Evolutionary conservation across 176 grass and related monocot species (phyloP), one percentile per base, ranked within the genome.

Genomic region (Rhipidocladum racemiflorum): DNA sequence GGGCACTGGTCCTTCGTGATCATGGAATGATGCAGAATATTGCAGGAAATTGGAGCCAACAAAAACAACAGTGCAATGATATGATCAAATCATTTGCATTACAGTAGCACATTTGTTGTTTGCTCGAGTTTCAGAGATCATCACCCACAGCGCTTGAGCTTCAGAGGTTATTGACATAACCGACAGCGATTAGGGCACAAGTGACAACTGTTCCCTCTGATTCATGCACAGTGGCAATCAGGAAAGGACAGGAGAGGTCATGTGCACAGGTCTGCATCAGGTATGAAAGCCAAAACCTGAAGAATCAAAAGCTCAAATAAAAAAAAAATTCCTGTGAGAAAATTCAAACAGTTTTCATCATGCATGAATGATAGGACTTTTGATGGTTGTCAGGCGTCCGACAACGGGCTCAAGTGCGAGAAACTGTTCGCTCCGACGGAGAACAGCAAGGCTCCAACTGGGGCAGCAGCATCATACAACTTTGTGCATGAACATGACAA

Each of bases 11-110:
- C 78, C 50, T 74, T 68, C 21, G 28, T 4, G 60, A 59, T 64
- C 35, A 74, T 45, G 77, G 70, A 81, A 82, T 68, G 72, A 70
- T 70, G 42, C 78, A 82, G 70, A 87, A 76, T 87, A 78, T 87
- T 61, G 49, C 61, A 81, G 38, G 5, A 27, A 81, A 48, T 34
- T 81, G 62, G 24, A 69, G 79, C 70, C 48, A 87, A 30, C 48
- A 81, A 87, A 74, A 87, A 29, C 15, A 59, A 87, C 70, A 81
- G 51, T 61, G 34, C 63, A 65, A 80, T 38, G 46, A 8, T 60
- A 86, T 20, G 36, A 68, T 68, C 43, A 55, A 65, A 72, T n/a
- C 24, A 72, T 62, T 74, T 30, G 24, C 32, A 14, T 39, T 23
- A 11, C 67, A 86, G 17, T 32, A 79, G 57, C 29, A 53, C 7